Percentiles rank a stretch among this genome's conserved stretches.
phyloP scores from a whole-genome alignment of 257 asterid species.

The Ilex asprella region DNA sequence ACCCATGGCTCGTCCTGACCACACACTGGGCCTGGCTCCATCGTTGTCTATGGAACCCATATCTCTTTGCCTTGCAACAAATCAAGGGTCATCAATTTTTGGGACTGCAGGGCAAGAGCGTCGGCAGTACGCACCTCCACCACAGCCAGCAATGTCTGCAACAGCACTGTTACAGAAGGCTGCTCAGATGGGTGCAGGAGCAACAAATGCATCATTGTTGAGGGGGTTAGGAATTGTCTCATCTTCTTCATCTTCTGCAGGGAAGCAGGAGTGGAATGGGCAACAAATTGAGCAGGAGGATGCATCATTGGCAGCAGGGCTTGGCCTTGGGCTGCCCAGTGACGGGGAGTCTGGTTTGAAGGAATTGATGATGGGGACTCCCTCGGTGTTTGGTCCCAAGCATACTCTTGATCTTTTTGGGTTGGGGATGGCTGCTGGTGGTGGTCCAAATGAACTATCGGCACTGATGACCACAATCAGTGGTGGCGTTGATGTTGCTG shows the following conservation, averaged over 20 bases:
- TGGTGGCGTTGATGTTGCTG: conserved; percentile 43
- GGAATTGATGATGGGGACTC: conserved; percentile 83
- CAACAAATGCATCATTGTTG: conserved; percentile 56
- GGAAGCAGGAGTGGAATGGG: conserved; percentile 40
- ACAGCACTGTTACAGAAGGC: conserved; percentile 87
- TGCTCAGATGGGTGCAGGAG: conserved; percentile 67
- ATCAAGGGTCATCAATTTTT: conserved; percentile 50
- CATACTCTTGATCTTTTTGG: conserved; percentile 88
- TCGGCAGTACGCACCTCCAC: conserved; percentile 47
- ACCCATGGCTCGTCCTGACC: conserved; percentile 29
- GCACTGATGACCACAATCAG: conserved; percentile 65
- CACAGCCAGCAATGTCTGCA: conserved; percentile 77
- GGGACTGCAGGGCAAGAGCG: conserved; percentile 54
- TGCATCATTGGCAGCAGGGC: conserved; percentile 39
- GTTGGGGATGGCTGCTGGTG: conserved; percentile 74
- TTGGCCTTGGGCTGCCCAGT: conserved; percentile 59
- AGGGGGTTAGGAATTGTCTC: conserved; percentile 56
- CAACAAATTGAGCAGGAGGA: conserved; percentile 34
- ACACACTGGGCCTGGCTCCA: conserved; percentile 19
- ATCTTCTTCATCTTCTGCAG: conserved; percentile 29
- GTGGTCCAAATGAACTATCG: conserved; percentile 56
- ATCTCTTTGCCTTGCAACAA: conserved; percentile 54
- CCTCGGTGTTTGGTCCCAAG: conserved; percentile 71
- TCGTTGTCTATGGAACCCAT: conserved; percentile 51
- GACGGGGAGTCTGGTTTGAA: conserved; percentile 62